phyloP scores from a whole-genome alignment of 768 basidiomycete genomes.

The Calvatia gigantea region DNA sequence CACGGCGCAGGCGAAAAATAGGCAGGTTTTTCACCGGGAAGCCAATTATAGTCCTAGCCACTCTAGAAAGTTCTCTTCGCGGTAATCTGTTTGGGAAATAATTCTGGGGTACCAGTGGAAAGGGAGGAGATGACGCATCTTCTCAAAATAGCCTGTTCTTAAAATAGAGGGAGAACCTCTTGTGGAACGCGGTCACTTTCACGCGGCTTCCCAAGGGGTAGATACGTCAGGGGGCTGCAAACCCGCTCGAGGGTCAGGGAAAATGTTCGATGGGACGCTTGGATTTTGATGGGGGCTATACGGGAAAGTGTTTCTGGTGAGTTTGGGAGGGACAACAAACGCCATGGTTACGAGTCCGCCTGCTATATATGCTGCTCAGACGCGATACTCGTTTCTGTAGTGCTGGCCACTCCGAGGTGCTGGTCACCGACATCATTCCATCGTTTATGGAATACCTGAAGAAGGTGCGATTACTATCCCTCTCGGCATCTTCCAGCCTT shows the following conservation, averaged over 20 bases:
- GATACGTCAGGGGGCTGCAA: too few species aligned
- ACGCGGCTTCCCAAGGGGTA: too few species aligned
- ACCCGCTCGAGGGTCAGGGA: too few species aligned
- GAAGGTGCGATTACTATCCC: neutral
- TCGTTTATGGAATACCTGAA: neutral
- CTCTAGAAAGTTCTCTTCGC: neutral
- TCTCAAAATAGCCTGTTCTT: neutral
- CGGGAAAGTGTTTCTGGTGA: neutral
- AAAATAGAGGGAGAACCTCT: neutral
- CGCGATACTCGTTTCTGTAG: neutral
- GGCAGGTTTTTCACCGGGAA: neutral
- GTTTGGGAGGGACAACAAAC: neutral
- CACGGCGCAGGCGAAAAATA: neutral
- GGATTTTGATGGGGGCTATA: neutral
- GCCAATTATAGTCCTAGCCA: neutral
- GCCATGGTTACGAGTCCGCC: neutral
- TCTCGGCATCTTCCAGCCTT: neutral
- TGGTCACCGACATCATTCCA: neutral
- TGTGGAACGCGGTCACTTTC: neutral
- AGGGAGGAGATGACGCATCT: neutral
- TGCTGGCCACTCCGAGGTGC: conserved; percentile 4
- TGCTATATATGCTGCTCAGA: neutral
- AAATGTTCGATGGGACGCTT: neutral
- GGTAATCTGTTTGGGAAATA: neutral
- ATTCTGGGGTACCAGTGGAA: neutral